Evolutionary conservation across 306 rosid genomes (phyloP), one percentile per base, ranked within the genome.

Genomic region (Macrotyloma uniflorum): DNA sequence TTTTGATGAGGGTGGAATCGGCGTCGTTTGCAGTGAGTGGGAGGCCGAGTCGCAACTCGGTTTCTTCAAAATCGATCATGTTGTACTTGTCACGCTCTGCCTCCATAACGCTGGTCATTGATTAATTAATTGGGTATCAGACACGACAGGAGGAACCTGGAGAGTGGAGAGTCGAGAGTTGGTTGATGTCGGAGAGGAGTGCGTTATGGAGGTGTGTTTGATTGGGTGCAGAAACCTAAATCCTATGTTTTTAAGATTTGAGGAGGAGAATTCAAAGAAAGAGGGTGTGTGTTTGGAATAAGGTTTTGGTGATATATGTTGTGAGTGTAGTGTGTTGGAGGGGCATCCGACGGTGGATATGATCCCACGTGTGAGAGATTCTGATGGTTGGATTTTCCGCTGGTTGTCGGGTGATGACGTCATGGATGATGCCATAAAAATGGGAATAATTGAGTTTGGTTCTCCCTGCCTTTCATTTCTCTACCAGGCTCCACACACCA

Each of bases 31-130:
- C 54, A n/a, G 89, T 90, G 50, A 90, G 63, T 14, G 97, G 91
- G 42, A 92, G 51, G 0, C 97, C 97, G 1, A 90, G 87, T 22
- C 94, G 89, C 28, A 90, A 30, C 63, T 90, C 94, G 5, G 94
- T 90, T 74, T 86, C 91, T 62, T 90, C 94, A 10, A 90, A 90
- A 16, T 90, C 77, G 12, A 88, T 90, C 86, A 78, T 67, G 22
- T 65, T 80, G 71, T 83, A 86, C 55, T 59, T 75, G 50, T 55
- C 75, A 0, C 67, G 40, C 63, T 58, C 77, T 22, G n/a, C 62
- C 11, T 24, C 73, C 68, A 67, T 28, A 49, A n/a, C 54, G 51
- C 72, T 50, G 0, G 28, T 67, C 80, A 67, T 83, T 72, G 23
- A 59, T 0, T 22, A 8, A 50, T 42, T 42, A 12, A 12, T 12